These are phyloP conservation scores for Skeletonema menzelii DNA, from an alignment of 108 stramenopile genomes.

Conservation along the genomic window DNA sequence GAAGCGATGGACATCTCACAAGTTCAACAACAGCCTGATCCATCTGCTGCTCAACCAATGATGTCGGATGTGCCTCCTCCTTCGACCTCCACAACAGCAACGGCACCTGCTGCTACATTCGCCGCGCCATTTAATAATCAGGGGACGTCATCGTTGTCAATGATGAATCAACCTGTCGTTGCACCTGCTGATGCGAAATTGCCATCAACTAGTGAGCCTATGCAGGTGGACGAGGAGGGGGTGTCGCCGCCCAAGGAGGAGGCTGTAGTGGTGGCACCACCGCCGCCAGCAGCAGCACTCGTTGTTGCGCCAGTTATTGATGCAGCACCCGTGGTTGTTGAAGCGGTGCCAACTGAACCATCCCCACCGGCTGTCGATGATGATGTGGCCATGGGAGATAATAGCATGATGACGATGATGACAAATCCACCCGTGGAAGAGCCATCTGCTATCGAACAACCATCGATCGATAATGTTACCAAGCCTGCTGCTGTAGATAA, in stretches of 20 bases:
- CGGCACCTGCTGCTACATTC: not conserved
- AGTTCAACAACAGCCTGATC: not conserved
- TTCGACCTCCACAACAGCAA: not conserved
- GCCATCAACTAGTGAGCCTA: not conserved
- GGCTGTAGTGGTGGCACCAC: not conserved
- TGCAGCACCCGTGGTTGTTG: not conserved
- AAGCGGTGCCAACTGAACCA: not conserved
- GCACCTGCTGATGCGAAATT: not conserved
- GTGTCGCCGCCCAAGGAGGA: not conserved
- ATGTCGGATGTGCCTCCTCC: not conserved
- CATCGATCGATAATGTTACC: not conserved
- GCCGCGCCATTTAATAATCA: not conserved
- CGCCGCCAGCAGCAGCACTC: not conserved
- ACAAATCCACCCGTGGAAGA: not conserved
- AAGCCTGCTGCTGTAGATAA: not conserved
- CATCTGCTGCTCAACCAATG: not conserved
- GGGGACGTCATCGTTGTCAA: not conserved
- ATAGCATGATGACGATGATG: not conserved
- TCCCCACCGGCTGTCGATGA: not conserved
- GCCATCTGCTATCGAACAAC: not conserved
- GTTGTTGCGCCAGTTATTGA: not conserved
- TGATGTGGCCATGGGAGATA: not conserved
- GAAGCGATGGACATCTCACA: not conserved
- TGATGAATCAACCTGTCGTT: not conserved
- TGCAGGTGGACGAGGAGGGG: not conserved